phyloP scores from a whole-genome alignment of 257 asterid genomes.

The Paraleonurus japonicus region DNA sequence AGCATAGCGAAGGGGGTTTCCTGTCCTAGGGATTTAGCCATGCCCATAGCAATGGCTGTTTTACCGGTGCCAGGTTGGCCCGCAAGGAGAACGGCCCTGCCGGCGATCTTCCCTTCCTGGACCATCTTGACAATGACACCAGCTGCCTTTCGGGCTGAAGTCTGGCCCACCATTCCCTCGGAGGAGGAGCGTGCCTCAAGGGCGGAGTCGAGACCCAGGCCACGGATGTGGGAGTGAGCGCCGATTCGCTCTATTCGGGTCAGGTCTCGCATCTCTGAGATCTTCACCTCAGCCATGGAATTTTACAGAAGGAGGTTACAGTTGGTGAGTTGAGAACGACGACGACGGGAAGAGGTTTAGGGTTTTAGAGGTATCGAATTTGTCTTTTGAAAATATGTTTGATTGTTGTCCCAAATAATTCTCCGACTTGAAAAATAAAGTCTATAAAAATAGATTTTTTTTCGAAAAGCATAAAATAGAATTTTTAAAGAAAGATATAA shows the following conservation, averaged over 20 bases:
- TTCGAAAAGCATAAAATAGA: too few relatives aligned
- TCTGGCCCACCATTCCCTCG: slow-evolving; percentile 92
- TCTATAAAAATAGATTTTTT: too few relatives aligned
- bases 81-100: slow-evolving; percentile 74
- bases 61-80: slow-evolving; percentile 90
- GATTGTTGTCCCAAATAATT: too few relatives aligned
- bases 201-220: slow-evolving; percentile 77
- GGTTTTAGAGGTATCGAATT: neutral
- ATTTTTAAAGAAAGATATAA: too few relatives aligned
- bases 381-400: too few relatives aligned
- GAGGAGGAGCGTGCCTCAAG: slow-evolving; percentile 73
- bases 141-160: slow-evolving; percentile 78
- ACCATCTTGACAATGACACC: slow-evolving; percentile 84
- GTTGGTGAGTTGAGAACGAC: neutral
- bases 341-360: neutral
- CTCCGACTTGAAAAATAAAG: too few relatives aligned
- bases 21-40: slow-evolving; percentile 82
- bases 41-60: slow-evolving; percentile 91
- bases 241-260: slow-evolving; percentile 85
- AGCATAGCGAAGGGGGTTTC: slow-evolving; percentile 94
- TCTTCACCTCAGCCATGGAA: slow-evolving; percentile 69
- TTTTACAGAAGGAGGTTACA: too few relatives aligned
- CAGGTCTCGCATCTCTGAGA: slow-evolving; percentile 80
- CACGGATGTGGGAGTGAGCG: slow-evolving; percentile 87
- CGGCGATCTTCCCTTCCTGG: slow-evolving; percentile 77